A percentile compares a stretch with the other conserved stretches of the same genome.
phyloP scores from a whole-genome alignment of 495 filamentous ascomycete genomes.

The Xylaria venustula region DNA sequence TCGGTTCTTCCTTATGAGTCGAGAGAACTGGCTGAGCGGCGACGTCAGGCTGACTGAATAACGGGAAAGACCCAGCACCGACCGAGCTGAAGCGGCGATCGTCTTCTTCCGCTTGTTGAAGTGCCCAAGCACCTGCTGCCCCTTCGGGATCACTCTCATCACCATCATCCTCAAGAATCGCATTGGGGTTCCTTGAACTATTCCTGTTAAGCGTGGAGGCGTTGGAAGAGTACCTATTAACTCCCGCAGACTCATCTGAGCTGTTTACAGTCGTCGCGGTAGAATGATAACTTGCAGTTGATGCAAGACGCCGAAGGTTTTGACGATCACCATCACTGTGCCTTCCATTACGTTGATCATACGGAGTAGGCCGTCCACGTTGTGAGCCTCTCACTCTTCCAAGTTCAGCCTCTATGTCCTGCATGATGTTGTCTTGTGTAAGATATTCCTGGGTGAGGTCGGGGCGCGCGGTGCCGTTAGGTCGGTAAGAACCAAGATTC shows the following conservation, averaged over 20 bases:
- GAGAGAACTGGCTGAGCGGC: constrained; percentile 30
- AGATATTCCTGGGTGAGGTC: constrained; percentile 32
- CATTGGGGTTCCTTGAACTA: constrained; percentile 27
- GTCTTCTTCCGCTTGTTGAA: constrained; percentile 83
- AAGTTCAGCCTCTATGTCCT: constrained; percentile 54
- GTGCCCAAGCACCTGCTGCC: constrained; percentile 76
- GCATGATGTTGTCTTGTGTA: constrained; percentile 50
- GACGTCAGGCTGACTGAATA: constrained; percentile 39
- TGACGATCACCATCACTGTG: constrained; percentile 42
- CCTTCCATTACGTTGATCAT: constrained; percentile 38
- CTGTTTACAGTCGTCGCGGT: constrained; percentile 45
- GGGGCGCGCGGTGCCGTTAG: constrained; percentile 21
- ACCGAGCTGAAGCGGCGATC: constrained; percentile 61
- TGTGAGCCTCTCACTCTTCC: constrained; percentile 27
- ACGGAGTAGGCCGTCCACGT: constrained; percentile 21
- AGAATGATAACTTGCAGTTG: constrained; percentile 43
- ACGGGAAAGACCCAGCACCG: constrained; percentile 18
- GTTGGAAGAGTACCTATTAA: constrained; percentile 46
- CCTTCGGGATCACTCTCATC: constrained; percentile 91
- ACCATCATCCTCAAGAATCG: constrained; percentile 37
- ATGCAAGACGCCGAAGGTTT: constrained; percentile 39
- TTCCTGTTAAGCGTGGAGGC: constrained; percentile 49
- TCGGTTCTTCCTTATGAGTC: constrained; percentile 45
- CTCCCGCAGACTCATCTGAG: constrained; percentile 28
- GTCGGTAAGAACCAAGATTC: constrained; percentile 38